phyloP scores from a whole-genome alignment of 768 basidiomycete species.

The Mycena vitilis region DNA sequence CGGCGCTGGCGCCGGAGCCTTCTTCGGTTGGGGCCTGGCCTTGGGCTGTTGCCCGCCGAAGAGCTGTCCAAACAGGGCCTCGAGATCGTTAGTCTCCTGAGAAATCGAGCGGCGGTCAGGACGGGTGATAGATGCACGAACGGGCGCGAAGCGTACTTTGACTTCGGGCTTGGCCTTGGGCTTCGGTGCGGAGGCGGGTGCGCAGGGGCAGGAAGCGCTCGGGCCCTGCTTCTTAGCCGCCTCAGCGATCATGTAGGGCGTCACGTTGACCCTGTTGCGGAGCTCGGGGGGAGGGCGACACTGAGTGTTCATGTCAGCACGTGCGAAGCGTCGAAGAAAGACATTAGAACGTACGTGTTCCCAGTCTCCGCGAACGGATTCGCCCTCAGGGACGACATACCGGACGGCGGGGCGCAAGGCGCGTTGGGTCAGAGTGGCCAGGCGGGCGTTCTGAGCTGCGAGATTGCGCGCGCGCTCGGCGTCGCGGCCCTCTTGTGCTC shows the following conservation, averaged over 20 bases:
- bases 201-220: background rate
- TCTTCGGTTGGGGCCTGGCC: background rate
- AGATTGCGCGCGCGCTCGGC: constrained; percentile 24
- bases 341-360: constrained; percentile 20
- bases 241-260: background rate
- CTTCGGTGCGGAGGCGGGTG: background rate
- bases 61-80: constrained; percentile 16
- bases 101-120: background rate
- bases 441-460: constrained; percentile 24
- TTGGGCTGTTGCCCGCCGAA: constrained; percentile 21
- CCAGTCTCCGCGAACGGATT: background rate
- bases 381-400: background rate
- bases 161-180: too few species aligned
- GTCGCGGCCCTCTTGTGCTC: constrained; percentile 19
- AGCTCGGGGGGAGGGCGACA: constrained; percentile 16
- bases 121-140: background rate
- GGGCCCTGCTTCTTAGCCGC: background rate
- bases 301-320: constrained; percentile 19
- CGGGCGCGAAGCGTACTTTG: constrained; percentile 18
- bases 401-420: constrained; percentile 15
- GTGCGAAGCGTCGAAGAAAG: background rate
- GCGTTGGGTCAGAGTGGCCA: constrained; percentile 16
- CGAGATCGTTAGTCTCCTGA: constrained; percentile 6
- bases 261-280: constrained; percentile 9
- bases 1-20: background rate